Base-by-base conservation (phyloP, 345 rosid species). In the Lumnitzera littorea region DNA sequence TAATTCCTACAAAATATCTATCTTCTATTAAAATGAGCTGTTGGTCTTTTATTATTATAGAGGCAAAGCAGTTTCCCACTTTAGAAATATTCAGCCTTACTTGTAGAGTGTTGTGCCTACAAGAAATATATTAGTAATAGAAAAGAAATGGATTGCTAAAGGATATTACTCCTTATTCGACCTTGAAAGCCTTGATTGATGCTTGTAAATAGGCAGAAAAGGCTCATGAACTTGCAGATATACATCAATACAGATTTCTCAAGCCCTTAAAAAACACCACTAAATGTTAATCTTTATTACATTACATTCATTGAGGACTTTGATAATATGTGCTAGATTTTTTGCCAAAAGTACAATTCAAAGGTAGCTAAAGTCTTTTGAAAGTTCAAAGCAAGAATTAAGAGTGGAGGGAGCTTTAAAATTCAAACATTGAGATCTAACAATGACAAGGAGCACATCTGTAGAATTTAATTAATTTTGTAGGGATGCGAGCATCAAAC, bases 211-310 rank as follows among this genome's bases (percentile, higher is more conserved):
- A 20, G 20, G 20, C 1, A 20, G 20, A 20, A 20, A 20, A 20
- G 20, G 20, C 20, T 20, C 20, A 20, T 20, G 20, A 20, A 20
- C 20, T 20, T 20, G 20, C 20, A 20, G 20, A 20, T 20, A 20
- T 20, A 20, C 20, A 52, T 64, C 5, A 70, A 64, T 29, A 20
- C 46, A 15, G 52, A 66, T 48, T 20, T 49, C 13, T 55, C 48
- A 36, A 64, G 20, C 46, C 53, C 54, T 11, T 36, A 36, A 48
- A 53, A 31, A 12, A 56, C 16, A 5, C 55, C 62, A 8, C 8
- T 65, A 4, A 53, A 24, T 53, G 69, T 56, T 16, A 70, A 24
- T 29, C 46, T 24, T 24, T 64, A 63, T 11, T 59, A 29, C 14
- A 9, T 62, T 2, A 13, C 24, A 0, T 56, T 57, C 12, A 69